phyloP scores from a whole-genome alignment of 2,329 filamentous ascomycete genomes.

The Pyrenophora teres region DNA sequence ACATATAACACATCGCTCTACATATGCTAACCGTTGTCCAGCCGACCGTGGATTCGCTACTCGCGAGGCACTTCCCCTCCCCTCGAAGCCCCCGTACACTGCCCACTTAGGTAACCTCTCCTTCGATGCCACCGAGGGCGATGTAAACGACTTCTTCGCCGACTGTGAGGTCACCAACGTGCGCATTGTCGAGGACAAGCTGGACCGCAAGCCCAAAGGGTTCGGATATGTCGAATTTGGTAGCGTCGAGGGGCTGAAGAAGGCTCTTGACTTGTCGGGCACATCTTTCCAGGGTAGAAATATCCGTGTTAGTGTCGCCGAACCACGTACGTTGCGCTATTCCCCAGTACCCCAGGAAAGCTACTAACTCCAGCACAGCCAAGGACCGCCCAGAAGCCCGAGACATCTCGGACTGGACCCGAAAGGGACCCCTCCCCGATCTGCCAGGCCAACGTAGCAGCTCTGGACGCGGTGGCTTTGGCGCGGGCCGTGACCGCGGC shows the following conservation, averaged over 20 bases:
- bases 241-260: slow-evolving; percentile 85
- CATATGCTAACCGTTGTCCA: slow-evolving; percentile 20
- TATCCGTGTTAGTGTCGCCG: slow-evolving; percentile 92
- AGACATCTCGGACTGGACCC: slow-evolving; percentile 88
- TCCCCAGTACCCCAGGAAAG: neutral
- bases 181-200: slow-evolving; percentile 94
- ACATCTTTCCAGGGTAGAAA: slow-evolving; percentile 83
- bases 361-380: slow-evolving; percentile 59
- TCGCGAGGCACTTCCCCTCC: slow-evolving; percentile 82
- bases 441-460: slow-evolving; percentile 63
- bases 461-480: slow-evolving; percentile 53
- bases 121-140: slow-evolving; percentile 85
- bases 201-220: slow-evolving; percentile 92
- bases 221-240: slow-evolving; percentile 98
- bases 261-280: slow-evolving; percentile 83
- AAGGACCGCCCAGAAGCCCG: slow-evolving; percentile 83
- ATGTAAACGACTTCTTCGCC: slow-evolving; percentile 83
- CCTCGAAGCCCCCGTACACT: slow-evolving; percentile 90
- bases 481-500: slow-evolving; percentile 52
- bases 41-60: slow-evolving; percentile 41
- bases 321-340: slow-evolving; percentile 77
- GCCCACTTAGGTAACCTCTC: slow-evolving; percentile 96
- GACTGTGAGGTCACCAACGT: slow-evolving; percentile 87
- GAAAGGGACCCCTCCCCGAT: slow-evolving; percentile 86
- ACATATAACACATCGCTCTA: slow-evolving; percentile 1